phyloP scores from a whole-genome alignment of 768 basidiomycete genomes.

The Xanthoconium purpureum region DNA sequence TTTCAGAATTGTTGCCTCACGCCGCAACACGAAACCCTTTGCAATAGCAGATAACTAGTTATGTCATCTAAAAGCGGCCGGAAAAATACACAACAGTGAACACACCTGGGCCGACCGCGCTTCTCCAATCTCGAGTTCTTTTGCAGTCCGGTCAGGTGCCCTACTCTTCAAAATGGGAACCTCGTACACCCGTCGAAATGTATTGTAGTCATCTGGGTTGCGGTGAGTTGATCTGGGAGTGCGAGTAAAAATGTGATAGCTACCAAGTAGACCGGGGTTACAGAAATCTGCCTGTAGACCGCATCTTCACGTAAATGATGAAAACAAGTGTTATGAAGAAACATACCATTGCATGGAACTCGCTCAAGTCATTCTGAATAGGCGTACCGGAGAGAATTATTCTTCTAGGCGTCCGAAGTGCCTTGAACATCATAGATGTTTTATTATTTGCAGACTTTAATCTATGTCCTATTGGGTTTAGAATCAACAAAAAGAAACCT shows the following conservation, averaged over 20 bases:
- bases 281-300: constrained; percentile 77
- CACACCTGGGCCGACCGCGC: constrained; percentile 73
- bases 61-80: background rate
- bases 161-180: constrained; percentile 83
- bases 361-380: constrained; percentile 92
- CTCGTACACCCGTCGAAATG: constrained; percentile 82
- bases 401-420: constrained; percentile 68
- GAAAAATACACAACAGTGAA: constrained; percentile 1
- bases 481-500: background rate
- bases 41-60: constrained; percentile 66
- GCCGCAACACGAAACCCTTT: constrained; percentile 85
- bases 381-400: constrained; percentile 96
- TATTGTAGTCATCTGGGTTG: constrained; percentile 63
- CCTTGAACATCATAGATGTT: constrained; percentile 82
- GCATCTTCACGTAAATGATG: background rate
- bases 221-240: background rate
- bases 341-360: constrained; percentile 94
- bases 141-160: constrained; percentile 65
- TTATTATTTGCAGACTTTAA: constrained; percentile 91
- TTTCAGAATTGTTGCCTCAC: constrained; percentile 78
- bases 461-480: constrained; percentile 64
- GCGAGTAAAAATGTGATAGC: constrained; percentile 2
- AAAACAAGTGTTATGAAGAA: background rate
- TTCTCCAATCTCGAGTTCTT: constrained; percentile 76
- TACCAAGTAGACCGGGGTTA: constrained; percentile 88